Evolutionary conservation across 2,329 filamentous ascomycete genomes (phyloP).

Genomic region (Byssoonygena ceratinophila): DNA sequence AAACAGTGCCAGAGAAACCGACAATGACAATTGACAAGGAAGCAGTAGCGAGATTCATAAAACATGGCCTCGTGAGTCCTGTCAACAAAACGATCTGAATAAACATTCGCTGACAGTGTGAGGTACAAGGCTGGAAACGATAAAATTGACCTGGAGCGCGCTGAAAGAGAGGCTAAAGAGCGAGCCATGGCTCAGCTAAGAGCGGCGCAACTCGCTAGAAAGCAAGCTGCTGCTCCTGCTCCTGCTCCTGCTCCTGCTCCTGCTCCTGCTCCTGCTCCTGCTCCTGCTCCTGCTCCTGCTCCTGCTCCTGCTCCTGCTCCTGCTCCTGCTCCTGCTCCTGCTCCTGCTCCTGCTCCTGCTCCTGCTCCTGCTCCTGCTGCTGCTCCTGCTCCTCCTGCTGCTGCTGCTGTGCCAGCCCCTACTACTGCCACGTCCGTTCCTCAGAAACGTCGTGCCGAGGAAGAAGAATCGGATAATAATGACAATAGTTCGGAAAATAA

Average conservation of each 20-base stretch:
- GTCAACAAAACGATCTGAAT: not conserved
- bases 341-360: not conserved
- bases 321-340: not conserved
- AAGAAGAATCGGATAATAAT: constrained; percentile 23
- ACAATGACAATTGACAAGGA: constrained; percentile 58
- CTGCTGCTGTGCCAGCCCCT: not conserved
- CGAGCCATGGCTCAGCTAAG: constrained; percentile 41
- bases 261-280: not conserved
- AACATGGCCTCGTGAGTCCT: constrained; percentile 58
- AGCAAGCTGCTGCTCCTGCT: constrained; percentile 16
- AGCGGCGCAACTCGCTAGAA: constrained; percentile 36
- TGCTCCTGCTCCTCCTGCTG: no score
- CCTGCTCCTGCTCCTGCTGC: not conserved
- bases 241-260: not conserved
- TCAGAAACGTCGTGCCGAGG: constrained; percentile 13
- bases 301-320: not conserved
- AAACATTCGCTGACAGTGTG: constrained; percentile 11
- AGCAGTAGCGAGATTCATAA: constrained; percentile 72
- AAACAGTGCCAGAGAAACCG: constrained; percentile 50
- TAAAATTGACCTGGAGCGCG: constrained; percentile 42
- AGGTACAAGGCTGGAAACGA: constrained; percentile 38
- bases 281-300: not conserved
- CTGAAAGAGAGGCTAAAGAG: constrained; percentile 42
- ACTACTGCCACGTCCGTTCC: constrained; percentile 15
- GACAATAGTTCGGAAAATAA: constrained; percentile 22